Conservation (phyloP, 306 rosid species). For the Trichosanthes cucumerina region DNA sequence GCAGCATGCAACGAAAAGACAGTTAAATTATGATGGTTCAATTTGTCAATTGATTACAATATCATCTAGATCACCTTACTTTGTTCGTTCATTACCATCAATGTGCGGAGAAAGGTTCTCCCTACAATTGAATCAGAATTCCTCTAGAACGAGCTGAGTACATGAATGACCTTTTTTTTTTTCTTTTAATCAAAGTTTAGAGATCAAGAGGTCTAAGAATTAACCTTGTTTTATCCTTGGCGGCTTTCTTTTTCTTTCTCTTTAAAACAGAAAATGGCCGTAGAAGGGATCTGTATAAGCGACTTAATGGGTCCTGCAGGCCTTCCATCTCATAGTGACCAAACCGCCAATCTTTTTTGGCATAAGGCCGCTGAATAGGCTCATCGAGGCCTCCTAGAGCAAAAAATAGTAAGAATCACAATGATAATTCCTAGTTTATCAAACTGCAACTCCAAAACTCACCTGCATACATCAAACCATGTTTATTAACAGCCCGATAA, state of each 20-base stretch:
- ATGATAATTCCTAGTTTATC: background rate
- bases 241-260: conserved; percentile 27
- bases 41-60: background rate
- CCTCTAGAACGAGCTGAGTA: background rate
- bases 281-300: conserved; percentile 43
- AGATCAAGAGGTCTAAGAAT: conserved; percentile 51
- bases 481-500: conserved; percentile 59
- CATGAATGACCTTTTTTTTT: background rate
- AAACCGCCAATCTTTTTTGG: conserved; percentile 84
- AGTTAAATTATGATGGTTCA: background rate
- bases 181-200: background rate
- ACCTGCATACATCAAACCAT: conserved; percentile 93
- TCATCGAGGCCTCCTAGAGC: conserved; percentile 78
- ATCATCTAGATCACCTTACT: background rate
- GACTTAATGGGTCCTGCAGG: conserved; percentile 66
- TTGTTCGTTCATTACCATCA: background rate
- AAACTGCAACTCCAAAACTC: conserved; percentile 18
- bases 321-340: conserved; percentile 96
- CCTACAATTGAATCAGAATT: background rate
- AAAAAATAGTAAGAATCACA: conserved; percentile 7
- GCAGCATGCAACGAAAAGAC: background rate
- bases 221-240: conserved; percentile 29
- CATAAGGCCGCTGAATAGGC: conserved; percentile 59
- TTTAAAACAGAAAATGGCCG: conserved; percentile 27
- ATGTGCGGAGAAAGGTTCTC: background rate